Base-by-base conservation (phyloP, 805 yeast genomes). In the Danielia oregonensis region DNA sequence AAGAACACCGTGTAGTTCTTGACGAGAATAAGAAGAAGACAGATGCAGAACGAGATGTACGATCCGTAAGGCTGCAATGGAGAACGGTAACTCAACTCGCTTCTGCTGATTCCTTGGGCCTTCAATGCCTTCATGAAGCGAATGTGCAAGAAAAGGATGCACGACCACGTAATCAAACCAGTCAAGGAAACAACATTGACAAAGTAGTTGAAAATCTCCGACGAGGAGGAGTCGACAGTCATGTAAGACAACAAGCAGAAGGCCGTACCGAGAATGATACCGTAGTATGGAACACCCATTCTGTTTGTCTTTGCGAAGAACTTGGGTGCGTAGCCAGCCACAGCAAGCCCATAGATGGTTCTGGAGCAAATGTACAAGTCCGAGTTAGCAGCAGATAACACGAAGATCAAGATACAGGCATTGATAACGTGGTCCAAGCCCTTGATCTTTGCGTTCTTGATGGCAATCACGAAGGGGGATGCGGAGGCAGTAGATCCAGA, bases 101-200 rank as follows among this genome's bases (percentile, higher is more conserved):
- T 63, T 60, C 79, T 72, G 44, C 70, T 74, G 35, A 78, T 55
- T 13, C 86, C 86, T 60, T 83, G 91, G 2, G 76, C 86, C 50
- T 66, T 72, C 42, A 77, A 65, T 1, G 89, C 91, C 42, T 63
- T 66, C 65, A 68, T 68, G 61, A 84, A 85, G 46, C 74, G 70
- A 34, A 85, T 65, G 59, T 79, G 84, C 17, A 87, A 78, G 40
- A 79, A 65, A 39, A 81, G 60, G 47, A 85, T 82, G 34, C 84
- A 73, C 28, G 79, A 67, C 89, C 91, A 85, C 33, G 86, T 80
- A 48, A 84, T 58, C 37, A 84, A 65, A 43, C 89, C 89, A 37
- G 82, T 78, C 46, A 84, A 79, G 14, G 91, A 78, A 29, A 82
- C 87, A 39, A 82, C 82, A 47, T 82, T 84, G 40, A 84, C 86